phyloP scores from a whole-genome alignment of 1,139 yeast species.

The Saccharomyces hybrid region DNA sequence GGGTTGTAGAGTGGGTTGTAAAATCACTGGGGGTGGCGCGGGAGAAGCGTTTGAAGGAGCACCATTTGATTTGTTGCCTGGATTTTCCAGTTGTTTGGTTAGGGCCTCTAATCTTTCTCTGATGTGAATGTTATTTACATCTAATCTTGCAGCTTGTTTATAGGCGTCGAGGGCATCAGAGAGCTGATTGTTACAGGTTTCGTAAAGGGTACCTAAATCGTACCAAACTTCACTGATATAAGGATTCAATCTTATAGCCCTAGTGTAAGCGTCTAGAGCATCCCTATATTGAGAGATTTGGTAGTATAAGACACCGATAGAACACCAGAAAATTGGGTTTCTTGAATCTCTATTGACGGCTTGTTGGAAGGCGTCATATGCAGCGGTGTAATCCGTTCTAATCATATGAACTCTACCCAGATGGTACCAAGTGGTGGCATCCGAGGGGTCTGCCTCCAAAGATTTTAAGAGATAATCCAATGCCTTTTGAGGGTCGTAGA shows the following conservation, averaged over 20 bases:
- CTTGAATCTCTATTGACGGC: conserved; percentile 95
- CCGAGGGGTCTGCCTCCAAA: conserved; percentile 78
- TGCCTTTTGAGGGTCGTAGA: conserved; percentile 78
- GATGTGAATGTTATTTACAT: conserved; percentile 90
- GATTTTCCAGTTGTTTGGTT: conserved; percentile 38
- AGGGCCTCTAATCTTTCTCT: conserved; percentile 86
- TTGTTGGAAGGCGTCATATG: conserved; percentile 96
- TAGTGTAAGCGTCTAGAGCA: conserved; percentile 93
- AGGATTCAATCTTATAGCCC: conserved; percentile 92
- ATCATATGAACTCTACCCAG: conserved; percentile 96
- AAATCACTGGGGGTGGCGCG: conserved; percentile 22
- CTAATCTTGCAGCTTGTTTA: conserved; percentile 89
- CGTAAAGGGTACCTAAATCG: conserved; percentile 92
- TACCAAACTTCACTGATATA: conserved; percentile 97
- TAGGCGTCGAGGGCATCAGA: conserved; percentile 95
- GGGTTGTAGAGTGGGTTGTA: conserved; percentile 29
- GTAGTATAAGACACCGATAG: conserved; percentile 92
- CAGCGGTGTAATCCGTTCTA: conserved; percentile 87
- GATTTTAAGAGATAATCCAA: conserved; percentile 75
- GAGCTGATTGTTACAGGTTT: conserved; percentile 92
- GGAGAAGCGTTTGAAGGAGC: conserved; percentile 1
- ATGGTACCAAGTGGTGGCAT: conserved; percentile 96
- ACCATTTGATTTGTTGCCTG: neutral
- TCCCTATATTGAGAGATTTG: conserved; percentile 94
- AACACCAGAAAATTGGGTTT: conserved; percentile 98